Evolutionary conservation across 2,329 filamentous ascomycete genomes (phyloP).

Genomic region (Sarocladium brachiariae): DNA sequence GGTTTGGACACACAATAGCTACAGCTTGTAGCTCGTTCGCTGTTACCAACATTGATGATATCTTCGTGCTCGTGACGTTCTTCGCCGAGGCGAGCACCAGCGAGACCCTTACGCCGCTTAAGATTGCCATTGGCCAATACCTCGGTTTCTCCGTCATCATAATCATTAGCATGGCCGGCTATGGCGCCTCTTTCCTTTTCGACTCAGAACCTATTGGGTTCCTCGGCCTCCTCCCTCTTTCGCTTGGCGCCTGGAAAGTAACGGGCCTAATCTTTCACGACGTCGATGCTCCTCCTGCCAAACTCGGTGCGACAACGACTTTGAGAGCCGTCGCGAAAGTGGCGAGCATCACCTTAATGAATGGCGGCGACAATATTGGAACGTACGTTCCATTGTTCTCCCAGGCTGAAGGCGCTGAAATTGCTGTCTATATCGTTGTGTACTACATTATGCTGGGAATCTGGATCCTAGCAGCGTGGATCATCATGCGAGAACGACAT

Average conservation of each 20-base stretch:
- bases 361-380: conserved; percentile 29
- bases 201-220: conserved; percentile 28
- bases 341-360: conserved; percentile 25
- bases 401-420: conserved; percentile 22
- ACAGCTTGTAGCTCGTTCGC: conserved; percentile 22
- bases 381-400: conserved; percentile 28
- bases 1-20: conserved; percentile 18
- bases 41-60: conserved; percentile 28
- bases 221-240: conserved; percentile 25
- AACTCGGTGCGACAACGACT: conserved; percentile 10
- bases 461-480: conserved; percentile 23
- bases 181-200: conserved; percentile 23
- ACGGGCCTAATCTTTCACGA: conserved; percentile 15
- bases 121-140: conserved; percentile 21
- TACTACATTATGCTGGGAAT: conserved; percentile 26
- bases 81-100: conserved; percentile 26
- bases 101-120: conserved; percentile 16
- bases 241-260: conserved; percentile 25
- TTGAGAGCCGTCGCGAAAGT: conserved; percentile 22
- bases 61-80: conserved; percentile 31
- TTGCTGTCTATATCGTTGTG: conserved; percentile 25
- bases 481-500: conserved; percentile 25
- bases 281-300: conserved; percentile 13
- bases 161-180: conserved; percentile 27
- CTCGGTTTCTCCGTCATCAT: conserved; percentile 27